Evolutionary conservation across 805 yeast genomes (phyloP), one percentile per base, ranked within the genome.

Genomic region (Candida quercuum): DNA sequence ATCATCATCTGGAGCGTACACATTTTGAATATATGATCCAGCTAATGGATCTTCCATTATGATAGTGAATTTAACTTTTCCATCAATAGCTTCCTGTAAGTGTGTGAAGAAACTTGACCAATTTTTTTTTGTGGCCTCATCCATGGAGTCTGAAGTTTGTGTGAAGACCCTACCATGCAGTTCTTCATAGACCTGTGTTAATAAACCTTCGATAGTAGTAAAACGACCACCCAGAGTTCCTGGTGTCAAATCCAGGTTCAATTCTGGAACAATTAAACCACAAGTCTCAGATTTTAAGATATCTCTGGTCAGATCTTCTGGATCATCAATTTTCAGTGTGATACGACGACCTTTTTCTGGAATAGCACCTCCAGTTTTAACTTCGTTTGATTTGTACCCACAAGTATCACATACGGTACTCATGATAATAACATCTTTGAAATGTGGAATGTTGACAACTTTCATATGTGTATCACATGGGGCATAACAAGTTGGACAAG

Each of bases 171-270:
- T 78, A 9, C 81, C 65, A 54, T 87, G 84, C 45, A 93, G 74
- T 61, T 93, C 98, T 43, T 88, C 97, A 49, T 76, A 68, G 9
- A 93, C 97, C 63, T 93, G 97, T 31, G 77, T 71, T 49, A 93
- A 65, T 38, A 93, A 71, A 45, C 99, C 99, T 66, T 93, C 99
- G 46, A 93, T 68, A 13, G 99, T 93, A 32, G 99, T 93, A 69
- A 93, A 93, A 58, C 99, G 76, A 40, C 99, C 99, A 43, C 99
- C 99, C 36, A 93, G 70, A 3, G 99, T 93, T 42, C 99, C 99
- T 28, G 95, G 89, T 13, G 89, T 86, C 54, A 93, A 75, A 61
- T 93, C 99, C 49, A 93, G 73, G 55, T 76, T 78, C 43, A 93
- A 70, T 64, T 93, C 99, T 5, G 99, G 98, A 40, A 91, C 72